Evolutionary conservation across 176 grass and related monocot genomes (phyloP).

Genomic region (Rhynchospora tenuis): DNA sequence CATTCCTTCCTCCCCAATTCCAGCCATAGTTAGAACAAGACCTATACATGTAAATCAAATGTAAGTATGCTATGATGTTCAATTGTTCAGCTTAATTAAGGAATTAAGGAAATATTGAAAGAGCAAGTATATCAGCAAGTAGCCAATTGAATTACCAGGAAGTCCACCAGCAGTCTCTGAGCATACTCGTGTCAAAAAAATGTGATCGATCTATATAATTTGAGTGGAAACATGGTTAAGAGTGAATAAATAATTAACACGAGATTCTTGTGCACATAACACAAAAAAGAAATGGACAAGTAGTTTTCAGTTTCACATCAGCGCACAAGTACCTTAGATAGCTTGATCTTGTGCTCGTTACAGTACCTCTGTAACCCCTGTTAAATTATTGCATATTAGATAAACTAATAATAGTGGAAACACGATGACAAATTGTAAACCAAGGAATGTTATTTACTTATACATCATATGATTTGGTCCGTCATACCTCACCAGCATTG

Average conservation of each 20-base stretch:
- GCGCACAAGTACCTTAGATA: slow-evolving; percentile 62
- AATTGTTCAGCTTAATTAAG: slow-evolving; percentile 24
- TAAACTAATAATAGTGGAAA: slow-evolving; percentile 1
- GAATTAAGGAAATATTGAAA: slow-evolving; percentile 12
- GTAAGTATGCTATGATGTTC: slow-evolving; percentile 19
- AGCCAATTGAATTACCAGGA: slow-evolving; percentile 53
- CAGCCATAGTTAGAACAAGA: slow-evolving; percentile 80
- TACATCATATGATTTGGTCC: not conserved
- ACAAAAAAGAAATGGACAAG: not conserved
- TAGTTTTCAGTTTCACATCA: not conserved
- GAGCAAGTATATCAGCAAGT: slow-evolving; percentile 6
- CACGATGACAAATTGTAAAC: not conserved
- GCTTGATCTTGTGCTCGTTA: slow-evolving; percentile 97
- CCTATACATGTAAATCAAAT: slow-evolving; percentile 36
- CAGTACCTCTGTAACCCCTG: slow-evolving; percentile 97
- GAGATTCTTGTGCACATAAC: slow-evolving; percentile 12
- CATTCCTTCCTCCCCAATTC: slow-evolving; percentile 94
- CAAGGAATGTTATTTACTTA: not conserved
- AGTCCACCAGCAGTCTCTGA: slow-evolving; percentile 98
- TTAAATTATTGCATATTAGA: slow-evolving; percentile 20
- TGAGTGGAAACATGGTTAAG: slow-evolving; percentile 2
- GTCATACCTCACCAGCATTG: slow-evolving; percentile 90
- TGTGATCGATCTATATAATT: slow-evolving; percentile 73
- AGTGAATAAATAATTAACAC: not conserved
- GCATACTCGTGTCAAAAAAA: slow-evolving; percentile 90